A percentile compares a stretch with the other conserved stretches of the same genome.
phyloP scores from a whole-genome alignment of 2,329 filamentous ascomycete genomes.

The Didymella segeticola region DNA sequence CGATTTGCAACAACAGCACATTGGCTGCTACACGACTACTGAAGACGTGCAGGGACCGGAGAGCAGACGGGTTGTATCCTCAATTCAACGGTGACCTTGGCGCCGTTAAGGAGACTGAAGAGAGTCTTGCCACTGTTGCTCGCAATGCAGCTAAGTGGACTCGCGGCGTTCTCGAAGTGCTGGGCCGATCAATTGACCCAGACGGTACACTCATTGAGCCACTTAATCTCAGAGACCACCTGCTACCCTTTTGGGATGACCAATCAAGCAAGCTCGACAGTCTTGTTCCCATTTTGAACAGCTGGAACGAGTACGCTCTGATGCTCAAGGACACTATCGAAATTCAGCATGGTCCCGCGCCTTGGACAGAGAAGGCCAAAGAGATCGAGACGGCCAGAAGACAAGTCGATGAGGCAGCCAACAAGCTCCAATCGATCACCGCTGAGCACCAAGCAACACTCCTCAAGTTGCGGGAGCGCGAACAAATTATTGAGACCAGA shows the following conservation, averaged over 20 bases:
- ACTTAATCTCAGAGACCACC: conserved; percentile 10
- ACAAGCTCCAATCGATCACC: conserved; percentile 80
- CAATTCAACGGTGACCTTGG: conserved; percentile 29
- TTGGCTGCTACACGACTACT: conserved; percentile 30
- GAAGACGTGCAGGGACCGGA: conserved; percentile 30
- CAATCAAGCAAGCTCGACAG: conserved; percentile 16
- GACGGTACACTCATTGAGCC: conserved; percentile 5
- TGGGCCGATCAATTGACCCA: conserved; percentile 12
- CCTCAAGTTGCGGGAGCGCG: conserved; percentile 70
- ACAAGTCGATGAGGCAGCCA: conserved; percentile 80
- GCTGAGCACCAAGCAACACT: conserved; percentile 82
- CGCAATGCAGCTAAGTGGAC: conserved; percentile 19
- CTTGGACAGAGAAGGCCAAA: conserved; percentile 83
- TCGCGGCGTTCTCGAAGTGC: conserved; percentile 1
- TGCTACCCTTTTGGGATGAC: conserved; percentile 14
- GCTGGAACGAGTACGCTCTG: conserved; percentile 68
- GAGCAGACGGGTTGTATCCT: conserved; percentile 38
- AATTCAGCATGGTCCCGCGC: conserved; percentile 74
- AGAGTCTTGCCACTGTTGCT: conserved; percentile 24
- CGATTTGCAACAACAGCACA: conserved; percentile 23
- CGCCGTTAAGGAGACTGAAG: conserved; percentile 30
- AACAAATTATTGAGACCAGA: conserved; percentile 71
- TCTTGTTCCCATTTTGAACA: conserved; percentile 50
- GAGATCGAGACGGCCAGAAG: conserved; percentile 84
- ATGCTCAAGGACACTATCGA: conserved; percentile 55